A percentile compares a stretch with the other conserved stretches of the same genome.
These are phyloP conservation scores for Dentipellis sp. DNA, from an alignment of 768 basidiomycete species.

Conservation along the genomic window DNA sequence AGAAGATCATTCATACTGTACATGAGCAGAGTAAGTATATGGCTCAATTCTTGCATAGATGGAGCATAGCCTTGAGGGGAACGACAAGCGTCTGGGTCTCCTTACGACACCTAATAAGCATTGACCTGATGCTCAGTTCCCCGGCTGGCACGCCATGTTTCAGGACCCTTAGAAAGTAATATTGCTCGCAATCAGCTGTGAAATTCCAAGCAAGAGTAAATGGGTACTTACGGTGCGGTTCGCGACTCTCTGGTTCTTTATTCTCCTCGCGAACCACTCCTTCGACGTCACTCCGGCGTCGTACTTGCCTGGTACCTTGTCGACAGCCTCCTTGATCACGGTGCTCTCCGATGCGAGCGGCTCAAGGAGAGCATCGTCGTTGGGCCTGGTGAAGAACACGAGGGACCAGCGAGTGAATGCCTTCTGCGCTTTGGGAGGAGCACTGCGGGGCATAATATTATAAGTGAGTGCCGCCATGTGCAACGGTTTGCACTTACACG, in stretches of 20 bases:
- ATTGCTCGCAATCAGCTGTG: too few relatives aligned
- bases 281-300: slow-evolving; percentile 27
- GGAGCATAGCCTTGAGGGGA: too few relatives aligned
- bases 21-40: too few relatives aligned
- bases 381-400: slow-evolving; percentile 60
- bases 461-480: not conserved
- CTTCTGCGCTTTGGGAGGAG: slow-evolving; percentile 51
- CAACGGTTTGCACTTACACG: slow-evolving; percentile 26
- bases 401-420: slow-evolving; percentile 52
- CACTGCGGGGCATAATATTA: slow-evolving; percentile 10
- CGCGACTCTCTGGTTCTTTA: slow-evolving; percentile 30
- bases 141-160: slow-evolving; percentile 1
- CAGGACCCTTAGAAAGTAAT: not conserved
- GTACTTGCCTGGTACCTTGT: slow-evolving; percentile 21
- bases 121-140: slow-evolving; percentile 1
- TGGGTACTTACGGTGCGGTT: slow-evolving; percentile 28
- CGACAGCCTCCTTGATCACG: slow-evolving; percentile 36
- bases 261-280: slow-evolving; percentile 33
- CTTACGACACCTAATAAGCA: too few relatives aligned
- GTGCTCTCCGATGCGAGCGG: slow-evolving; percentile 44
- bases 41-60: too few relatives aligned
- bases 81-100: too few relatives aligned
- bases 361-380: slow-evolving; percentile 39
- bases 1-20: too few relatives aligned
- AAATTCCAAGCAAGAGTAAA: too few relatives aligned